These are phyloP conservation scores for Akanthomyces lecanii DNA, from an alignment of 2,329 filamentous ascomycete species.

Conservation along the genomic window DNA sequence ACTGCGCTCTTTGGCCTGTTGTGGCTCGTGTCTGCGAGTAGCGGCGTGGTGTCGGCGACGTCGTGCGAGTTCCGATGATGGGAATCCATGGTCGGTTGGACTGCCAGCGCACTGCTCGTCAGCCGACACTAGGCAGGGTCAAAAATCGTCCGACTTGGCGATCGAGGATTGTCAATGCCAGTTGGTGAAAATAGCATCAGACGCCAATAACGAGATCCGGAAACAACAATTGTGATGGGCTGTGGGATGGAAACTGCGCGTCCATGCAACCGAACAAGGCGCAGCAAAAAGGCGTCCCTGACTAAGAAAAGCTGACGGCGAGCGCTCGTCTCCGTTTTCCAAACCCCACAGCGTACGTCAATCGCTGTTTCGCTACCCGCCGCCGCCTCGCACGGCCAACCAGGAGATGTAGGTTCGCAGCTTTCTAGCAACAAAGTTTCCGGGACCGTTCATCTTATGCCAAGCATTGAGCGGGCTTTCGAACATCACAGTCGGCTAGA, in stretches of 20 bases:
- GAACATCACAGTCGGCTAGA: no score
- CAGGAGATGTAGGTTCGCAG: not conserved
- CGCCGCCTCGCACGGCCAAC: not conserved
- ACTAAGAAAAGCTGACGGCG: constrained; percentile 5
- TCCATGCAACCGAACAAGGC: not conserved
- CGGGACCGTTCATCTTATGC: not conserved
- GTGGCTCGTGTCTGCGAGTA: not conserved
- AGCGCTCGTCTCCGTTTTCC: not conserved
- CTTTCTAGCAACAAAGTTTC: not conserved
- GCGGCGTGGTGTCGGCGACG: constrained; percentile 10
- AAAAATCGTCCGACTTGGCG: not conserved
- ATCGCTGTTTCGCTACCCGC: no score
- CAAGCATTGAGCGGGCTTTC: not conserved
- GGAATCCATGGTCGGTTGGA: not conserved
- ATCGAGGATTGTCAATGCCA: not conserved
- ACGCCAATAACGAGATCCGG: not conserved
- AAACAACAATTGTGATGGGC: not conserved
- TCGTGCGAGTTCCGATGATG: constrained; percentile 1
- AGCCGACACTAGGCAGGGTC: not conserved
- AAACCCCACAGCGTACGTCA: not conserved
- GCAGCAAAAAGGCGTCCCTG: constrained; percentile 4
- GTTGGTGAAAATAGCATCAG: not conserved
- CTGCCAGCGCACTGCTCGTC: not conserved
- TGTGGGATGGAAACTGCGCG: not conserved
- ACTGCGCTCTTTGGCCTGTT: not conserved